Conservation (phyloP, 257 asterid species). For the Gentiana straminea region DNA sequence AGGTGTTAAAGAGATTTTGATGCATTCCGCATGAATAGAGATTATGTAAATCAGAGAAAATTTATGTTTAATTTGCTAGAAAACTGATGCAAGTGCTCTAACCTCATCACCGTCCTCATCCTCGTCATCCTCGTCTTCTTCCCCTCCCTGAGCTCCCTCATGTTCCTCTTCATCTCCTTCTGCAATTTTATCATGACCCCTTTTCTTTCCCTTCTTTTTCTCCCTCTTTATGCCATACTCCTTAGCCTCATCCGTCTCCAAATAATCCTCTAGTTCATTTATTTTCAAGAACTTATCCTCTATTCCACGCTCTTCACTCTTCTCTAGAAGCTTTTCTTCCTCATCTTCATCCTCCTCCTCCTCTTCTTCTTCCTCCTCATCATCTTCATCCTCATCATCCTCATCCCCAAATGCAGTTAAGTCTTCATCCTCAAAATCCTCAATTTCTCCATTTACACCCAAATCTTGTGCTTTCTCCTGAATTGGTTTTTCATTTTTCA, state of each 20-base stretch:
- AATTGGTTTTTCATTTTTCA: slow-evolving; percentile 2
- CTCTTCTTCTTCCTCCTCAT: slow-evolving; percentile 14
- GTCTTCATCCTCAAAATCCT: slow-evolving; percentile 25
- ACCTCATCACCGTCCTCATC: slow-evolving; percentile 54
- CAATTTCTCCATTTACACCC: slow-evolving; percentile 21
- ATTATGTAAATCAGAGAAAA: too few relatives aligned
- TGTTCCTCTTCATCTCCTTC: slow-evolving; percentile 31
- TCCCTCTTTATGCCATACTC: slow-evolving; percentile 57
- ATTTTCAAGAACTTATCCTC: slow-evolving; percentile 82
- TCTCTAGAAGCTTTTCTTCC: slow-evolving; percentile 11
- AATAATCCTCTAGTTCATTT: slow-evolving; percentile 64
- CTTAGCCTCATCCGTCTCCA: slow-evolving; percentile 63
- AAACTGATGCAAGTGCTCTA: background rate
- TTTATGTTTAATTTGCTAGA: too few relatives aligned
- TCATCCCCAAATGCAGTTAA: slow-evolving; percentile 19
- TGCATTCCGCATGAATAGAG: too few relatives aligned
- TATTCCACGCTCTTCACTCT: slow-evolving; percentile 29
- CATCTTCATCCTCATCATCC: slow-evolving; percentile 12
- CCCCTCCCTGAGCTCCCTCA: slow-evolving; percentile 25
- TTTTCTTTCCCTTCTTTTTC: slow-evolving; percentile 31
- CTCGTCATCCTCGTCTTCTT: slow-evolving; percentile 21
- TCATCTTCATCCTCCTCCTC: slow-evolving; percentile 18
- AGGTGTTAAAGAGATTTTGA: too few relatives aligned
- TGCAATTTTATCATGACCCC: slow-evolving; percentile 10
- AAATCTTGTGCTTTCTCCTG: slow-evolving; percentile 8